Percentiles rank a stretch among this genome's conserved stretches.
Conservation (phyloP, 106 monocot species). For the Phalaenopsis equestris region DNA sequence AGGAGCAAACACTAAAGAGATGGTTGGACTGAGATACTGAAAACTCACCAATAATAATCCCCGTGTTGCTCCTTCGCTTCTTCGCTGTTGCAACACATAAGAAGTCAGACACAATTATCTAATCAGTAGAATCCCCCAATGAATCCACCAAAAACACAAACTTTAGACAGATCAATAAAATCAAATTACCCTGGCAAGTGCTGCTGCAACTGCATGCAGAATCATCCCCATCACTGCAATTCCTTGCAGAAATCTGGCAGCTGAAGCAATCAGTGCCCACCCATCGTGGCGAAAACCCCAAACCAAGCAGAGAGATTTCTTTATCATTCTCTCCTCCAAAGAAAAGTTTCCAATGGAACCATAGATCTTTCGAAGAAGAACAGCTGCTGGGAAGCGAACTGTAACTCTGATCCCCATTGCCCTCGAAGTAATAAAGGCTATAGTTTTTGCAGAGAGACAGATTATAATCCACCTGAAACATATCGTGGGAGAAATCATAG, state of each 20-base stretch:
- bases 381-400: neutral
- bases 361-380: neutral
- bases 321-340: neutral
- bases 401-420: neutral
- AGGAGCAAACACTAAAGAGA: no score
- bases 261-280: conserved; percentile 4
- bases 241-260: neutral
- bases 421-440: conserved; percentile 7
- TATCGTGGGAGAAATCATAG: conserved; percentile 8
- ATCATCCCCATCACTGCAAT: neutral
- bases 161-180: neutral
- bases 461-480: conserved; percentile 1
- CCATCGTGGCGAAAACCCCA: conserved; percentile 9
- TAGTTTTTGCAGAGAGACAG: conserved; percentile 5
- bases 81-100: neutral
- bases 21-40: neutral
- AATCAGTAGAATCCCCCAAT: neutral
- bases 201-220: neutral
- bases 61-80: conserved; percentile 1
- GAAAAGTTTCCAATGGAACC: conserved; percentile 13
- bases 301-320: neutral
- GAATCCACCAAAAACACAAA: neutral
- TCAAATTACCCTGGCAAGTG: conserved; percentile 4
- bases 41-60: conserved; percentile 1
- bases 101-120: neutral